Base-by-base conservation (phyloP, 1,284 basidiomycete genomes). In the Pyrrhoderma lamaoense region DNA sequence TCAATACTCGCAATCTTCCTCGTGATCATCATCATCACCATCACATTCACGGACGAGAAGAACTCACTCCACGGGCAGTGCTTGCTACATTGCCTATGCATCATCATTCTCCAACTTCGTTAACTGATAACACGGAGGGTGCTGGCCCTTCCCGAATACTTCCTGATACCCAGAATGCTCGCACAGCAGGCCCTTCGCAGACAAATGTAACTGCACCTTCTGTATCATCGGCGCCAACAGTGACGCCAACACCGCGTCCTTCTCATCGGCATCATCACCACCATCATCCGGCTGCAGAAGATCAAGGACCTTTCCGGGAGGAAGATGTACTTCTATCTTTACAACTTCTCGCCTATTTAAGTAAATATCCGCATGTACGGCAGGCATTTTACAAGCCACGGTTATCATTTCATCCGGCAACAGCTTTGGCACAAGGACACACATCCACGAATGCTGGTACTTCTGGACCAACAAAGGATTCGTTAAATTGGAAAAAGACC, bases 301-400 rank as follows among this genome's bases (percentile, higher is more conserved):
- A 76, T 35, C 63, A 73, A 0, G 82, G 83, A 0, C 80, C 80
- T 18, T 97, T 94, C 68, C 81, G 92, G 25, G 94, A 99, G 64
- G 94, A 98, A 63, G 94, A 97, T 60, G 93, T 99, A 0, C 71
- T 99, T 2, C 78, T 96, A 14, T 83, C 87, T 21, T 71, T 99
- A 13, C 95, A 99, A 67, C 79, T 99, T 1, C 75, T 99, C 0
- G 96, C 96, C 5, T 99, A 99, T 63, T 75, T 99, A 19, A 93
- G 89, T 70, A 99, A 99, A 67, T 99, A 99, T 65, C 92, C 95
- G 0, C 95, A 99, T 67, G 94, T 99, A 2, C 77, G 95, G n/a
- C 85, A 93, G 58, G 90, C 93, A 4, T 98, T 99, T 65, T 97
- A 98, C 67, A 89, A 89, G 64, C 82, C 82, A 0, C 77, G 89